Evolutionary conservation across 306 rosid genomes (phyloP), one percentile per base, ranked within the genome.

Genomic region (Morella rubra): DNA sequence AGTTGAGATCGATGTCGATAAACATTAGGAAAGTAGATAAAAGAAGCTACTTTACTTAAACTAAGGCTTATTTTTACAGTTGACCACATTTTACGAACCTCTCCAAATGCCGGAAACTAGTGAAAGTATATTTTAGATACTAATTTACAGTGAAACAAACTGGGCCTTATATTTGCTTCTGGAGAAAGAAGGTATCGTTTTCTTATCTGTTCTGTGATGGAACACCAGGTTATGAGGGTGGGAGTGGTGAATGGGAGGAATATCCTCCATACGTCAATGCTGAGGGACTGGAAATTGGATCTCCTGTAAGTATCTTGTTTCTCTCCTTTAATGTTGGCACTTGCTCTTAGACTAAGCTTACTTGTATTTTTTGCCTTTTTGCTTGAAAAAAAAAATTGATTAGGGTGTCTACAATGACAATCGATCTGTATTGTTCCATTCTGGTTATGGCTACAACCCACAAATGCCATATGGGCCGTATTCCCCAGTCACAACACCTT

Each of bases 381-480:
- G 55, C 19, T 69, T 71, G 54, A 27, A 32, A 32, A 32, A 32
- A 32, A 32, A 32, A 80, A 64, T 69, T 77, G 41, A 53, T 75
- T 76, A 91, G 95, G 97, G 93, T 68, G 84, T 90, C 83, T 91
- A 91, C 91, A 91, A 87, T 80, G 97, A 91, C 77, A 91, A 91
- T 80, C 89, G 91, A 71, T 90, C 97, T 79, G 84, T 90, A 75
- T 81, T 91, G 76, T 86, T 85, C 85, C 97, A 91, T 86, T 91
- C 95, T 84, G 97, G 97, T 58, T 90, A 90, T 87, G 89, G 95
- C 80, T 91, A 86, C 88, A 90, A 84, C 69, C 95, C 93, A 0
- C 97, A 90, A 87, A 87, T 91, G 89, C 95, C 97, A 19, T 91
- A 88, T 19, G 97, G 95, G 41, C 95, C 97, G 52, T 91, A 90